Conservation (phyloP, 1,284 basidiomycete genomes). For the Amylostereum chailletii region DNA sequence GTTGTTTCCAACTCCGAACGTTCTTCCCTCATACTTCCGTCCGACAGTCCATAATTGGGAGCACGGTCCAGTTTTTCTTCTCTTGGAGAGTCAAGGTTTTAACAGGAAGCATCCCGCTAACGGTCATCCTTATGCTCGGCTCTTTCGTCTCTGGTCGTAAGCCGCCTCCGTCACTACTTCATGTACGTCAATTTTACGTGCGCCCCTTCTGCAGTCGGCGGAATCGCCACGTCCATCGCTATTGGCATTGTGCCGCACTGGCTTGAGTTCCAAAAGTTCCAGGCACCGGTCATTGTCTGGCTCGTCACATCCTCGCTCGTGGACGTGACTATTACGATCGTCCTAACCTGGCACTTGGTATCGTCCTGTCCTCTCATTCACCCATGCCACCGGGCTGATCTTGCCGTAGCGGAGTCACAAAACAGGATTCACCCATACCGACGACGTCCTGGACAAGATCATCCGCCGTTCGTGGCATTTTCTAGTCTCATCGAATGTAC, state of each 20-base stretch:
- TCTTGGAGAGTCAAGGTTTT: conserved; percentile 31
- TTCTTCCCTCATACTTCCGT: background rate
- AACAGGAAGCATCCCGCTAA: conserved; percentile 19
- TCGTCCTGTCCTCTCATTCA: background rate
- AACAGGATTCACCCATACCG: conserved; percentile 22
- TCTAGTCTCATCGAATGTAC: background rate
- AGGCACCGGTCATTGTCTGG: conserved; percentile 12
- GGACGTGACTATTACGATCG: conserved; percentile 8
- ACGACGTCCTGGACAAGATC: conserved; percentile 23
- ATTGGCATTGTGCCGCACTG: conserved; percentile 9
- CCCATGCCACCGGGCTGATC: background rate
- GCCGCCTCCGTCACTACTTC: conserved; percentile 5
- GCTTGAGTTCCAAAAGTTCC: conserved; percentile 9
- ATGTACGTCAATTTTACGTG: background rate
- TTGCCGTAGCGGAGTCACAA: conserved; percentile 13
- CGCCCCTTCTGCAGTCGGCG: conserved; percentile 11
- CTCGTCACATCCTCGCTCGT: conserved; percentile 10
- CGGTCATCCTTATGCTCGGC: conserved; percentile 17
- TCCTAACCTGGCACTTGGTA: conserved; percentile 12
- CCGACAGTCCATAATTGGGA: conserved; percentile 26
- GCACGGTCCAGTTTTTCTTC: conserved; percentile 30
- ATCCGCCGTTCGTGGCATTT: conserved; percentile 17
- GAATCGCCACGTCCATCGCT: conserved; percentile 11
- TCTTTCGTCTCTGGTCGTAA: conserved; percentile 21
- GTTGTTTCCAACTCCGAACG: conserved; percentile 1